A percentile compares a stretch with the other conserved stretches of the same genome.
Evolutionary conservation across 2,329 filamentous ascomycete genomes (phyloP).

Genomic region (Fusarium incarnatum): DNA sequence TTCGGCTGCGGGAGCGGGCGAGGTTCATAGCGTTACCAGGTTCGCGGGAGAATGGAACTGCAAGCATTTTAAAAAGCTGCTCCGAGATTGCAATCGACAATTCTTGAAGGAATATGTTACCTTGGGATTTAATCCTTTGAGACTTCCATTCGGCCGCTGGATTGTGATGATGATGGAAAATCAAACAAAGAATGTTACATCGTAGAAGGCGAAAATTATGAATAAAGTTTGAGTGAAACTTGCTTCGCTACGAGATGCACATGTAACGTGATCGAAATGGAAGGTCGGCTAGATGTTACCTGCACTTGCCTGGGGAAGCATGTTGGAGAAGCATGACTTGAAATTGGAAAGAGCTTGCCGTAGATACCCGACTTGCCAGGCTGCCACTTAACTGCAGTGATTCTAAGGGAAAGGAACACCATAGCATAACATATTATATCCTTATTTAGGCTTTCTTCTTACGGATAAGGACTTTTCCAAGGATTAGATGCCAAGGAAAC

Average conservation of each 20-base stretch:
- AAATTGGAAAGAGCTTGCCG: neutral
- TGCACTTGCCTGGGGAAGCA: neutral
- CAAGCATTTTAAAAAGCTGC: neutral
- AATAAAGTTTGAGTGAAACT: neutral
- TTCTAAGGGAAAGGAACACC: neutral
- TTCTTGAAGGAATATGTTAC: neutral
- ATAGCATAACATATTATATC: neutral
- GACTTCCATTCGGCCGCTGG: neutral
- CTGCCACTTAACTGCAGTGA: neutral
- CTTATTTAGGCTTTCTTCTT: neutral
- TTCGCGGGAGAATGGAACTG: neutral
- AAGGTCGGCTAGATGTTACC: neutral
- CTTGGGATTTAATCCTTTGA: neutral
- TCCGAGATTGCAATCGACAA: conserved; percentile 1
- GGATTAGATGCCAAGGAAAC: neutral
- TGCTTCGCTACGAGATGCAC: neutral
- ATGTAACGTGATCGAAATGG: neutral
- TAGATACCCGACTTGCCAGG: neutral
- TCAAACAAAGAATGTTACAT: neutral
- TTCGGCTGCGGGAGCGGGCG: neutral
- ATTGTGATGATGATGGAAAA: neutral
- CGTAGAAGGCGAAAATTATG: neutral
- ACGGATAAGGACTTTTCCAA: neutral
- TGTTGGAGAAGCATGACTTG: neutral
- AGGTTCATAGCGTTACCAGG: neutral